A percentile compares a stretch with the other conserved stretches of the same genome.
Evolutionary conservation across 75 land plant species (phyloP).

Genomic region (Gnetum montanum): DNA sequence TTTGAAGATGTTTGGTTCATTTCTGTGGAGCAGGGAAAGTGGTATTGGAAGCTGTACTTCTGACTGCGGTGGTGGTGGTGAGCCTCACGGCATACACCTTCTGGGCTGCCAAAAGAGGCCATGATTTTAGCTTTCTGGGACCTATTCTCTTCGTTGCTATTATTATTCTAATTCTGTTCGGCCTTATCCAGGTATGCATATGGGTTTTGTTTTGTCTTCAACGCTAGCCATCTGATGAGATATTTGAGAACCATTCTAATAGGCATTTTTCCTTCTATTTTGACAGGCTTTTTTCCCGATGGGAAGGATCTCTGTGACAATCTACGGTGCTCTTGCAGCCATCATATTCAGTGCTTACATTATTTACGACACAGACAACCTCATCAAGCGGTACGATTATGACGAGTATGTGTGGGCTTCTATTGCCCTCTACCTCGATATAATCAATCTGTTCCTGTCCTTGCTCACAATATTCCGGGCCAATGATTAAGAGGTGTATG

Average conservation of each 20-base stretch:
- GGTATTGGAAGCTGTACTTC: slow-evolving; percentile 52
- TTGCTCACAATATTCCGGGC: slow-evolving; percentile 51
- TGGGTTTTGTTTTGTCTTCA: slow-evolving; percentile 2
- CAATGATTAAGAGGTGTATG: slow-evolving; percentile 16
- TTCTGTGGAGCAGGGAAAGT: slow-evolving; percentile 81
- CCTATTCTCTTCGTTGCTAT: slow-evolving; percentile 32
- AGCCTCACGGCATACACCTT: slow-evolving; percentile 72
- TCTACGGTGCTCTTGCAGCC: slow-evolving; percentile 62
- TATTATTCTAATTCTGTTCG: slow-evolving; percentile 21
- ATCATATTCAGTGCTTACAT: slow-evolving; percentile 80
- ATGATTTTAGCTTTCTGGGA: slow-evolving; percentile 53
- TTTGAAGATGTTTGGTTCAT: too few species aligned
- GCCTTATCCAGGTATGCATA: slow-evolving; percentile 27
- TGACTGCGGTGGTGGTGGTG: slow-evolving; percentile 57
- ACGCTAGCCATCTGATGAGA: neutral
- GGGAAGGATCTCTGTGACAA: slow-evolving; percentile 53
- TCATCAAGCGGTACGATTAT: slow-evolving; percentile 71
- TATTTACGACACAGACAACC: slow-evolving; percentile 86
- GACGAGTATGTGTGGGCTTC: slow-evolving; percentile 95
- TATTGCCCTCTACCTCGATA: slow-evolving; percentile 64
- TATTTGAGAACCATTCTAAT: neutral
- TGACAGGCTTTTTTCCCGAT: slow-evolving; percentile 60
- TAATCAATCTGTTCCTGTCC: slow-evolving; percentile 81
- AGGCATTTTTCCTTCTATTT: neutral
- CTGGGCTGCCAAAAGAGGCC: slow-evolving; percentile 75